Evolutionary conservation across 805 yeast genomes (phyloP), one percentile per base, ranked within the genome.

Genomic region (Middelhovenomyces tepae): DNA sequence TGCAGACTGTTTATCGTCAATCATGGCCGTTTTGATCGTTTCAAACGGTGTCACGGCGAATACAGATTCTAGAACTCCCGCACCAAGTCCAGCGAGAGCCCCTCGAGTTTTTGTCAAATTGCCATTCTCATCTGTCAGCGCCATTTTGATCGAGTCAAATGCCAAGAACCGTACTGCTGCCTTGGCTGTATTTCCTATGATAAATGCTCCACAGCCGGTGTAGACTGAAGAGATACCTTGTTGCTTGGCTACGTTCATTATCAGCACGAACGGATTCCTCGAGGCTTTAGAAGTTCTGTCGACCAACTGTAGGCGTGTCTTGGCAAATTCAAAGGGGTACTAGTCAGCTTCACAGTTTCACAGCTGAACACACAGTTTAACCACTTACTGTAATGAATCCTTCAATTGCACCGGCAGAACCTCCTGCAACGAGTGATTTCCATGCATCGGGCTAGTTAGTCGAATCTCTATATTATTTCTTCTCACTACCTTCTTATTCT

Each of bases 1-100:
- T 3, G 72, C 61, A 4, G 79, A 50, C 57, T 80, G 93, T 45
- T 78, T 84, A 55, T 89, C 98, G 60, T 89, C 98, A 46, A 89
- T 91, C 59, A 87, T 68, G 0, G 93, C 95, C 0, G 97, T 89
- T 54, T 89, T 89, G 59, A 89, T 84, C 22, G 95, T 94, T 58
- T 89, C 98, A 36, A 87, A 86, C 2, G 98, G 98, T 0, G 98
- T 89, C 30, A 91, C 94, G 0, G 97, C 97, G 28, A 87, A 67
- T 17, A 86, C 79, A 37, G 94, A 79, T 55, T 89, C 98, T 40
- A 89, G 59, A 28, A 87, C 70, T 22, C 98, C 98, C 2, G 98
- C 98, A 30, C 97, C 96, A 27, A 91, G 64, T n/a, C 98, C 98
- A 1, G 98, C 98, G 20, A 89, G 39, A 4, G 87, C 93, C 45